Conservation (phyloP, 768 basidiomycete genomes). For the Phylloporus sp. region DNA sequence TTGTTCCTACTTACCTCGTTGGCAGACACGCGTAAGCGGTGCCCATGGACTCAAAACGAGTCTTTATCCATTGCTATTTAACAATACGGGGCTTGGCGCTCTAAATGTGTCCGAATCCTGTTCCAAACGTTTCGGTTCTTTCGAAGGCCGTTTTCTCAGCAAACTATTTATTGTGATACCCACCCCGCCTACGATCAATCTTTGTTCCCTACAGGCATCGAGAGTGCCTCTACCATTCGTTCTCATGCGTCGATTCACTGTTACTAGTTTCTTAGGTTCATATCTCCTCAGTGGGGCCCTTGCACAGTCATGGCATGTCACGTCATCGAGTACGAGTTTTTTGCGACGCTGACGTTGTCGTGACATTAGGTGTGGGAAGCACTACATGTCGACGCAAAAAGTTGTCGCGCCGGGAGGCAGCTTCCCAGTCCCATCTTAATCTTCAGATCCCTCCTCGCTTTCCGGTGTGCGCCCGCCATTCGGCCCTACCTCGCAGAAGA, state of each 20-base stretch:
- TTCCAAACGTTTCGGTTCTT: too few species aligned
- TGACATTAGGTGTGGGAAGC: constrained; percentile 56
- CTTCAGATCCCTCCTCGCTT: constrained; percentile 40
- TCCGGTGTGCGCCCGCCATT: constrained; percentile 55
- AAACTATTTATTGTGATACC: too few species aligned
- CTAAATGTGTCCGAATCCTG: too few species aligned
- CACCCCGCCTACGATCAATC: too few species aligned
- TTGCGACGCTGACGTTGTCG: neutral
- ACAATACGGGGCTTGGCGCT: too few species aligned
- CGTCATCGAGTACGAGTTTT: neutral
- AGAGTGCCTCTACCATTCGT: too few species aligned
- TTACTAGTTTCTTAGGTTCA: constrained; percentile 7
- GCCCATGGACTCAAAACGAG: too few species aligned
- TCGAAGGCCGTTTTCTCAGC: too few species aligned
- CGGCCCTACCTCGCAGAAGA: constrained; percentile 57
- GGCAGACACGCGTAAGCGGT: too few species aligned
- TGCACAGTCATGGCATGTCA: constrained; percentile 30
- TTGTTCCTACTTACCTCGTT: too few species aligned
- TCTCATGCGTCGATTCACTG: constrained; percentile 12
- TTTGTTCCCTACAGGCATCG: too few species aligned
- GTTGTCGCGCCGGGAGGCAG: constrained; percentile 46
- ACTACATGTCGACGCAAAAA: constrained; percentile 44
- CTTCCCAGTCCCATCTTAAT: constrained; percentile 38
- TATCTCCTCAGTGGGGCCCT: constrained; percentile 14
- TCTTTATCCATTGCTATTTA: too few species aligned